Evolutionary conservation across 208 protist genomes (phyloP).

Genomic region (Leishmania major): DNA sequence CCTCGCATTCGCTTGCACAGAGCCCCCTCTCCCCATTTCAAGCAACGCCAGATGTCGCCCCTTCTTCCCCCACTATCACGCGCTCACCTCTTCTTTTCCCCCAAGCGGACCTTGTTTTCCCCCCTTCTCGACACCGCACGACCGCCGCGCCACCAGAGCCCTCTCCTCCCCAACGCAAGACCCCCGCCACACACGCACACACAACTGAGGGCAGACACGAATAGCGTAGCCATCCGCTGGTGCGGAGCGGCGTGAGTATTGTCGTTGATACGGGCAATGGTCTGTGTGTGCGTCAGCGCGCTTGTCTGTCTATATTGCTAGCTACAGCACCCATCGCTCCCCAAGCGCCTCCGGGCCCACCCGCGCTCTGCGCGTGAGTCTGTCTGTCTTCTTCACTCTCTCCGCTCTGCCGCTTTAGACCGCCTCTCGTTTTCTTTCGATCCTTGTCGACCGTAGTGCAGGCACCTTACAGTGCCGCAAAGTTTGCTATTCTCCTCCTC

Average conservation of each 20-base stretch:
- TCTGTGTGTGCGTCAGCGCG: not conserved
- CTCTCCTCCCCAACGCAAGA: not conserved
- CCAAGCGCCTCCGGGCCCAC: not conserved
- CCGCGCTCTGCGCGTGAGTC: not conserved
- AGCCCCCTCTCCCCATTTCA: too few species aligned
- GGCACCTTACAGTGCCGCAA: not conserved
- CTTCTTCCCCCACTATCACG: not conserved
- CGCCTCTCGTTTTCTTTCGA: not conserved
- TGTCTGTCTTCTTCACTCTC: not conserved
- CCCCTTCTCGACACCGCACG: not conserved
- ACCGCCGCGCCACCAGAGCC: too few species aligned
- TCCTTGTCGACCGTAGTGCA: not conserved
- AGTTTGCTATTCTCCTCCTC: not conserved
- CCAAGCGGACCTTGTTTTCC: not conserved
- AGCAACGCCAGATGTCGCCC: not conserved
- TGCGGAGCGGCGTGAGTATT: not conserved
- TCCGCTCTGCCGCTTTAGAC: not conserved
- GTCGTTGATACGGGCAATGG: not conserved
- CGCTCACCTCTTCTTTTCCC: not conserved
- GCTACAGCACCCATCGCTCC: not conserved
- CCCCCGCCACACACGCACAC: not conserved
- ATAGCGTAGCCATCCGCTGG: not conserved
- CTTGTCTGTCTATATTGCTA: not conserved
- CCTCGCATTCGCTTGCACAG: not conserved
- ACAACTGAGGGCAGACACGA: not conserved